These are phyloP conservation scores for Epichloe baconii DNA, from an alignment of 2,329 filamentous ascomycete species.

Conservation along the genomic window DNA sequence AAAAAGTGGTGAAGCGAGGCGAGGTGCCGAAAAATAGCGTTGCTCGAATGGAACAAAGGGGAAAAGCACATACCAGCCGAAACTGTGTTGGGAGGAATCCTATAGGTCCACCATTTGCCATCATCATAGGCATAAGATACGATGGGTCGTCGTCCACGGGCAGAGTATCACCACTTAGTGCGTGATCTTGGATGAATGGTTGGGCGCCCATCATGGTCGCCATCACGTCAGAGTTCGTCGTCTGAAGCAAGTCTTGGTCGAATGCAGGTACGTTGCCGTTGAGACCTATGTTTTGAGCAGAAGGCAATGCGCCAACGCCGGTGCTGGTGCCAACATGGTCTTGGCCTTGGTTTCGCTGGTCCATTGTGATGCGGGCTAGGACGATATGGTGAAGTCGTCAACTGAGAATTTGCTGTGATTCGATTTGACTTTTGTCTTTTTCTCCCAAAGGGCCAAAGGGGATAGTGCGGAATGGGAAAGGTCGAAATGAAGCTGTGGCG, in stretches of 20 bases:
- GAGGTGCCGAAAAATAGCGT: background rate
- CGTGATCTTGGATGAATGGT: constrained; percentile 14
- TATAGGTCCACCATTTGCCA: constrained; percentile 15
- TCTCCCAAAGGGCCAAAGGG: too few species aligned
- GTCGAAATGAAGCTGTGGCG: background rate
- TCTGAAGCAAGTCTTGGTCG: constrained; percentile 2
- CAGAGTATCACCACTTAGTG: constrained; percentile 12
- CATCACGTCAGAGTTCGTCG: constrained; percentile 7
- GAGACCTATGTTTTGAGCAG: background rate
- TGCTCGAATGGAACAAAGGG: background rate
- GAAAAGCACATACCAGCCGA: constrained; percentile 19
- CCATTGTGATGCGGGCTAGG: constrained; percentile 1
- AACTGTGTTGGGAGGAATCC: constrained; percentile 14
- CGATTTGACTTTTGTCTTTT: too few species aligned
- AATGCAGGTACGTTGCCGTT: constrained; percentile 4
- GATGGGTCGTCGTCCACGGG: constrained; percentile 15
- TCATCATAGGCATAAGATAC: constrained; percentile 19
- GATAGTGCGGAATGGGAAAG: background rate
- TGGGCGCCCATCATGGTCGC: constrained; percentile 13
- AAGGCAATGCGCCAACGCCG: background rate
- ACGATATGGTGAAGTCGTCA: background rate
- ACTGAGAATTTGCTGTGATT: background rate
- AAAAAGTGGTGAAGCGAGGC: background rate
- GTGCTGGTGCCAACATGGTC: background rate
- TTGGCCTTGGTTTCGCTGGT: constrained; percentile 4